Percentiles rank a stretch among this genome's conserved stretches.
These are phyloP conservation scores for Pezicula radicicola DNA, from an alignment of 2,329 filamentous ascomycete species.

Conservation along the genomic window DNA sequence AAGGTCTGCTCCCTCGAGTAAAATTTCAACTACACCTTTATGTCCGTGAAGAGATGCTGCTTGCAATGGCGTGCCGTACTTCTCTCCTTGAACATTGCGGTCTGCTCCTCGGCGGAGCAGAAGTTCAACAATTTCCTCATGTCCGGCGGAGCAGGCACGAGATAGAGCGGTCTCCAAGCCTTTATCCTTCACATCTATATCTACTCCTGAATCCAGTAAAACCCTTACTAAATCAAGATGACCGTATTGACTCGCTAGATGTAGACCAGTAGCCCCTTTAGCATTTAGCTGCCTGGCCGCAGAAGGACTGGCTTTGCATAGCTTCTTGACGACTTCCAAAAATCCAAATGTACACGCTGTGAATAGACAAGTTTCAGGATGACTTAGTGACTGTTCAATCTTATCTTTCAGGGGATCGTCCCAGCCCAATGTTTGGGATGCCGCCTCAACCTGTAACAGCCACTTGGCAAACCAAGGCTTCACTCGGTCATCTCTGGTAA, in stretches of 20 bases:
- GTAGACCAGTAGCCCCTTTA: not conserved
- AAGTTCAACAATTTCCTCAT: not conserved
- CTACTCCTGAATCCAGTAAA: not conserved
- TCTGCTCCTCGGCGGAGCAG: not conserved
- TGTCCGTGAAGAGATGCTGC: not conserved
- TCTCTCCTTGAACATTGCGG: not conserved
- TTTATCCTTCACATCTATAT: not conserved
- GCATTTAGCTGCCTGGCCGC: not conserved
- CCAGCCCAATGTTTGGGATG: too few species aligned
- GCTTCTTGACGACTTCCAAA: not conserved
- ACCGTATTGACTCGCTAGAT: not conserved
- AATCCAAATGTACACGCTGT: not conserved
- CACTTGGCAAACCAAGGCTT: not conserved
- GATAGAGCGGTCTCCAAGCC: not conserved
- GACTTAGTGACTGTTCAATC: too few species aligned
- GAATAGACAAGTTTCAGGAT: too few species aligned
- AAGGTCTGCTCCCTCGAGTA: conserved; percentile 2
- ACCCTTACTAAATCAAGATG: not conserved
- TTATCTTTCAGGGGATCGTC: too few species aligned
- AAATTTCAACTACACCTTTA: not conserved
- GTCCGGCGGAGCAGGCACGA: not conserved
- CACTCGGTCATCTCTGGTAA: not conserved
- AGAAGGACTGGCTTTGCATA: not conserved
- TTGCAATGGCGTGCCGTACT: not conserved
- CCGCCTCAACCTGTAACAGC: too few species aligned